A percentile compares a stretch with the other conserved stretches of the same genome.
Evolutionary conservation across 2,329 filamentous ascomycete species (phyloP).

Genomic region (Colletotrichum sansevieriae): DNA sequence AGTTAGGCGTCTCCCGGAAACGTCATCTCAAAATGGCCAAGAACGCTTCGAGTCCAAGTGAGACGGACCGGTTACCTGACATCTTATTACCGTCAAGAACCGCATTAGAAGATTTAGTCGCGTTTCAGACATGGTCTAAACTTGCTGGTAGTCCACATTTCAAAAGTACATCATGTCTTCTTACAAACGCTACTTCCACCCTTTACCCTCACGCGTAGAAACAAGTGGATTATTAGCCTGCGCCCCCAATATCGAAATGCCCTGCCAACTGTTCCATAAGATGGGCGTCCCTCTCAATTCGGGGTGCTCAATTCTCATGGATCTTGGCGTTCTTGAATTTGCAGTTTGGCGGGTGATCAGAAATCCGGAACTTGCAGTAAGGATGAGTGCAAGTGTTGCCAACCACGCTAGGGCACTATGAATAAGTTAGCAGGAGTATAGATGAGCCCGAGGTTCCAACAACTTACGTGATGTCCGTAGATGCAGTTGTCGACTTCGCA

Average conservation of each 20-base stretch:
- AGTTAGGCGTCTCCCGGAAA: slow-evolving; percentile 3
- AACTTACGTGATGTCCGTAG: slow-evolving; percentile 72
- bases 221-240: neutral
- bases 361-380: slow-evolving; percentile 66
- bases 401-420: slow-evolving; percentile 66
- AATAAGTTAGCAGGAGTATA: slow-evolving; percentile 20
- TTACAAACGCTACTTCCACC: neutral
- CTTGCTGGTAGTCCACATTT: neutral
- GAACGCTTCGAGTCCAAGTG: neutral
- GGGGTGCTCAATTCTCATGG: slow-evolving; percentile 47
- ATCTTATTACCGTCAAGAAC: too few relatives aligned
- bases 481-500: slow-evolving; percentile 71
- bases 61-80: too few relatives aligned
- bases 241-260: neutral
- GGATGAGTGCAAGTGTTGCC: slow-evolving; percentile 66
- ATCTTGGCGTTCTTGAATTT: slow-evolving; percentile 58
- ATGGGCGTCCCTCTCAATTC: neutral
- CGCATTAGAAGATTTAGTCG: neutral
- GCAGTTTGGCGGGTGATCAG: slow-evolving; percentile 70
- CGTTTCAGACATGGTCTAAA: neutral
- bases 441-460: neutral
- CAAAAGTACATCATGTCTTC: too few relatives aligned
- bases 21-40: neutral
- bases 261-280: neutral
- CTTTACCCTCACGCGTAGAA: neutral